Evolutionary conservation across 2,329 filamentous ascomycete genomes (phyloP), one percentile per base, ranked within the genome.

Genomic region (Alternaria panax): DNA sequence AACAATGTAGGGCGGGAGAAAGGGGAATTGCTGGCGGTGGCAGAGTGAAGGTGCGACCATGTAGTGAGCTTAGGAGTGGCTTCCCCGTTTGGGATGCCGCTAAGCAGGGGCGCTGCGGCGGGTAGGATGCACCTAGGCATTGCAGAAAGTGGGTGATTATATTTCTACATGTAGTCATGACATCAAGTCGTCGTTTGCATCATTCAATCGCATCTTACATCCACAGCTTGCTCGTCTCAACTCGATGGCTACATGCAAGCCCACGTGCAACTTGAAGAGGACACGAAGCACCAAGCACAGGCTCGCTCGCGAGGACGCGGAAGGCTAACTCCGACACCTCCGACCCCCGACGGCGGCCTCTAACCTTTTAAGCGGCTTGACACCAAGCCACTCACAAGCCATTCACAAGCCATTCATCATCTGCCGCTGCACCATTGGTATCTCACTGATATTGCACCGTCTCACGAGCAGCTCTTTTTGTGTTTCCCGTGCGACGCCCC

Each of bases 11-110:
- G 43, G n/a, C 38, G 53, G 51, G 62, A 38, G 48, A 45, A 59
- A 52, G 41, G 51, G 62, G 51, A 57, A 32, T 58, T 51, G 54
- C 56, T 56, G 51, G 62, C 60, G 57, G 66, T 62, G 62, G 60
- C 64, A 63, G 61, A 67, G 65, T 63, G 62, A 67, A 68, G 66
- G 61, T 53, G 59, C 54, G 60, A 40, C 60, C 46, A 63, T 63
- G 60, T 68, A 65, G 64, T 69, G 68, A 66, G 65, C 66, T 60
- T 66, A 59, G 30, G 51, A 46, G 43, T 54, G 43, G 43, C 50
- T 54, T 18, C 36, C 68, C 66, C 59, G 40, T 64, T 66, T 51
- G 64, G 66, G 63, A 66, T 56, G 56, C 53, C 58, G 48, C 61
- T 60, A 60, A 43, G 40, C 62, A 61, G 57, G 66, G 60, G 41